Percentiles rank a stretch among this genome's conserved stretches.
Conservation (phyloP, 179 eudicot genomes). For the Nepenthes alata region DNA sequence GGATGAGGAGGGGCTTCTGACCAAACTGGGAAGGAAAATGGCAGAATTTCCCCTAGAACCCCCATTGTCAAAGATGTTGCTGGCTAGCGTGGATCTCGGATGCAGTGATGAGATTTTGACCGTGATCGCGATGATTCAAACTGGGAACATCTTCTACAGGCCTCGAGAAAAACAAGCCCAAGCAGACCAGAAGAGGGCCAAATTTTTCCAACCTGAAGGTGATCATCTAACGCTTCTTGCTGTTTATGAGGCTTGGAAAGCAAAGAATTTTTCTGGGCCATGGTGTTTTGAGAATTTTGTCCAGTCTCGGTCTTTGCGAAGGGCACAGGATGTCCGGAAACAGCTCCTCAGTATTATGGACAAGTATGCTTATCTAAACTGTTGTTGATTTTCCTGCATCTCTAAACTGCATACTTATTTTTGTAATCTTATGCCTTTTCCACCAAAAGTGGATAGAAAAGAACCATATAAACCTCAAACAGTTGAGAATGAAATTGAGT, state of each 20-base stretch:
- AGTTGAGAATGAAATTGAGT: too few relatives aligned
- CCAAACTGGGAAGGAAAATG: conserved; percentile 88
- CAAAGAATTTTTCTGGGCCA: conserved; percentile 80
- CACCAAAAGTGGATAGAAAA: too few relatives aligned
- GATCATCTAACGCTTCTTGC: conserved; percentile 91
- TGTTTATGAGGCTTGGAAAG: conserved; percentile 96
- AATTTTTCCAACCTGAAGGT: conserved; percentile 94
- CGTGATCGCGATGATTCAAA: conserved; percentile 90
- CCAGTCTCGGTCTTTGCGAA: conserved; percentile 77
- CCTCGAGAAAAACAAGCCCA: conserved; percentile 98
- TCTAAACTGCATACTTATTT: too few relatives aligned
- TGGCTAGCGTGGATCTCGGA: conserved; percentile 90
- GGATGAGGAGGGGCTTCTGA: conserved; percentile 90
- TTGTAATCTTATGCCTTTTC: too few relatives aligned
- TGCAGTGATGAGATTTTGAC: conserved; percentile 94
- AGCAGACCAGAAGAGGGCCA: conserved; percentile 89
- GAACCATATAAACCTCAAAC: too few relatives aligned
- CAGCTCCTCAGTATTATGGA: conserved; percentile 94
- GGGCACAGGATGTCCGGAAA: conserved; percentile 94
- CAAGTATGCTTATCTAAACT: conserved; percentile 39
- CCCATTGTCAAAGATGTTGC: conserved; percentile 86
- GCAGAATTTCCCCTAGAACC: conserved; percentile 94
- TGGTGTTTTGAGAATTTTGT: conserved; percentile 97
- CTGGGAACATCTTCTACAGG: conserved; percentile 82
- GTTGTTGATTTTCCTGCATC: too few relatives aligned